phyloP scores from a whole-genome alignment of 208 protist species.

The Sergeia podlipaevii region DNA sequence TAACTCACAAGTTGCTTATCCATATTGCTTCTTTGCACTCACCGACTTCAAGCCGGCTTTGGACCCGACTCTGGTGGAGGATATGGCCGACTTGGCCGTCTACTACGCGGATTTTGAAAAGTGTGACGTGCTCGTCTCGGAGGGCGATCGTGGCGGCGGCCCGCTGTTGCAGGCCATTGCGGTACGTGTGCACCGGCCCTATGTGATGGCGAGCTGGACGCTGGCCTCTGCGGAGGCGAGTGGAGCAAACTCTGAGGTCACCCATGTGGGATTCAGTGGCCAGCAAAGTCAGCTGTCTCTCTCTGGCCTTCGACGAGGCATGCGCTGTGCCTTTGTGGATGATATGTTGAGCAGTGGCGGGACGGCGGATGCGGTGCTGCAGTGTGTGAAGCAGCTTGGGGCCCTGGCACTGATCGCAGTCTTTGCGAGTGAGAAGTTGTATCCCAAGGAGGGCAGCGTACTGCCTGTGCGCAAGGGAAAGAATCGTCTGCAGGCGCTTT shows the following conservation, averaged over 20 bases:
- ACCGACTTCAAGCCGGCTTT: constrained; percentile 36
- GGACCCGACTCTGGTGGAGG: constrained; percentile 28
- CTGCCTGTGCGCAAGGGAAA: constrained; percentile 22
- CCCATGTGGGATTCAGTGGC: constrained; percentile 23
- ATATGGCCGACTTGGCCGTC: constrained; percentile 34
- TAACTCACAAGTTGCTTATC: constrained; percentile 18
- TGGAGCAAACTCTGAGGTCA: constrained; percentile 9
- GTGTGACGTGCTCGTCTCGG: constrained; percentile 35
- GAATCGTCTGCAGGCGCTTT: constrained; percentile 14
- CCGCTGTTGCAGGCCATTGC: constrained; percentile 27
- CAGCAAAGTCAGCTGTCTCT: constrained; percentile 25
- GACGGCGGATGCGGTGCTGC: constrained; percentile 30
- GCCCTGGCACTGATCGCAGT: constrained; percentile 15
- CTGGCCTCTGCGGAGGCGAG: neutral
- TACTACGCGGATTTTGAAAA: constrained; percentile 11
- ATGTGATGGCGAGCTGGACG: constrained; percentile 30
- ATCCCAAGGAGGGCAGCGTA: constrained; percentile 10
- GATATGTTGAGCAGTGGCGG: constrained; percentile 41
- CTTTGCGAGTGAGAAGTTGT: constrained; percentile 33
- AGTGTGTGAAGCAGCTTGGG: constrained; percentile 17
- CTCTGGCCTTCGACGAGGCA: constrained; percentile 11
- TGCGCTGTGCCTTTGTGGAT: constrained; percentile 31
- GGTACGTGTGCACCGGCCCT: constrained; percentile 21
- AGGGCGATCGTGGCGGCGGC: constrained; percentile 31
- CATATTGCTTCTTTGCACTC: constrained; percentile 34